Base-by-base conservation (phyloP, 2,329 filamentous ascomycete species). In the Colletotrichum acutatum region DNA sequence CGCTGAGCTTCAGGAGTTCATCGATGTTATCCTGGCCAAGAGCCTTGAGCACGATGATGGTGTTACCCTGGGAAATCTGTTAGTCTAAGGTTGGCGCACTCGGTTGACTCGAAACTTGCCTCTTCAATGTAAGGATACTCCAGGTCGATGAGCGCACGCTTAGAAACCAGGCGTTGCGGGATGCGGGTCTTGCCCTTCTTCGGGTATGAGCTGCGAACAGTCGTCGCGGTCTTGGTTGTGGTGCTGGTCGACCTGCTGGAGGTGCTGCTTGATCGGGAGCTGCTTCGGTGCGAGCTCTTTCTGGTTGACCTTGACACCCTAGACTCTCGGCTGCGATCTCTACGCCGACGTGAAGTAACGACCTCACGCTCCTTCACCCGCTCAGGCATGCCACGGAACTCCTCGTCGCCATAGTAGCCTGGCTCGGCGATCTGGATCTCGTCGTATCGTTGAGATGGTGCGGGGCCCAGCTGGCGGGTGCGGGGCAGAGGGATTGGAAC, bases 1-100 rank as follows among this genome's bases (percentile, higher is more conserved):
- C 93, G 82, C 94, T 97, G 62, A 95, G 86, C 78, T 91, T 92
- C 77, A 98, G 93, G 57, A 98, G 88, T 78, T 97, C 93, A 77
- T 98, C 95, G 75, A 98, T 98, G 77, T 98, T 95, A 22, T 96
- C 91, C 77, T 97, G 95, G 19, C 94, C 94, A 5, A 98, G 88
- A 11, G 96, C 95, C 79, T 94, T 93, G 77, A 93, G 91, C 42
- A 98, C 91, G 65, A 98, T 90, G 77, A 97, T 91, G 26, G 93
- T 93, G 76, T 93, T 92, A 52, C 93, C 94, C 94, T 97, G 76
- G 42, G 68, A 5, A 24, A 42, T 64, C 14, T 53, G 49, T n/a
- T 12, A 49, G 42, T 49, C 3, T 9, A 19, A 12, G n/a, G 1
- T 19, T 6, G 12, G 14, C 53, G 49, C 8, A 2, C 7, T 32